A percentile compares a stretch with the other conserved stretches of the same genome.
phyloP scores from a whole-genome alignment of 2,329 filamentous ascomycete genomes.

The Penicillium griseofulvum region DNA sequence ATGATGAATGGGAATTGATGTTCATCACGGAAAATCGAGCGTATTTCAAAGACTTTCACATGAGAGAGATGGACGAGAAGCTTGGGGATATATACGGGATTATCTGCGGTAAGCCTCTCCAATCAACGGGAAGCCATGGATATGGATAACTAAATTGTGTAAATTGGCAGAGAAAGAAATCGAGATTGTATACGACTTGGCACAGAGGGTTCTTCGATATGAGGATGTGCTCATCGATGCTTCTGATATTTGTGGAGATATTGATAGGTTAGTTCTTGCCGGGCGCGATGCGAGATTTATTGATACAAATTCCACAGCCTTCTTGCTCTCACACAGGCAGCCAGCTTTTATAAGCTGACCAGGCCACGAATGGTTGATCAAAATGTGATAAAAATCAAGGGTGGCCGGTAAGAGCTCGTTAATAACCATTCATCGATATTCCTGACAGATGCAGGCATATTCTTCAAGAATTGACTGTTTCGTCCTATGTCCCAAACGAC shows the following conservation, averaged over 20 bases:
- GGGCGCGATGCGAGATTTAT: neutral
- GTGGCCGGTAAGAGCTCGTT: slow-evolving; percentile 60
- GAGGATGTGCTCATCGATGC: slow-evolving; percentile 64
- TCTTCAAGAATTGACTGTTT: slow-evolving; percentile 78
- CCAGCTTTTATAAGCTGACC: slow-evolving; percentile 68
- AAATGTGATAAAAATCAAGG: slow-evolving; percentile 70
- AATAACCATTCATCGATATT: neutral
- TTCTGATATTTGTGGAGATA: slow-evolving; percentile 80
- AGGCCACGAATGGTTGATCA: slow-evolving; percentile 66
- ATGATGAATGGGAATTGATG: slow-evolving; percentile 70
- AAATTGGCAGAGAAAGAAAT: slow-evolving; percentile 70
- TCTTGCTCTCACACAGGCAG: slow-evolving; percentile 74
- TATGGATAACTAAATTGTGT: neutral
- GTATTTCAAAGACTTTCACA: slow-evolving; percentile 84
- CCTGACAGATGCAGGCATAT: slow-evolving; percentile 58
- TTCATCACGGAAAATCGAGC: slow-evolving; percentile 69
- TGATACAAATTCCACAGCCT: slow-evolving; percentile 51
- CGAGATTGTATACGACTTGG: slow-evolving; percentile 77
- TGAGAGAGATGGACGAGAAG: slow-evolving; percentile 74
- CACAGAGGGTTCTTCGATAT: slow-evolving; percentile 66
- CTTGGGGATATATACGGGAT: slow-evolving; percentile 81
- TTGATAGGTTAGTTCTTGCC: slow-evolving; percentile 60
- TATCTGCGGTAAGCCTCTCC: slow-evolving; percentile 66
- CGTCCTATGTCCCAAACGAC: slow-evolving; percentile 79
- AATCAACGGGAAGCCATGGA: neutral